Percentiles rank a stretch among this genome's conserved stretches.
Evolutionary conservation across 164 flowering plant species (phyloP).

Genomic region (Amborella trichopoda): DNA sequence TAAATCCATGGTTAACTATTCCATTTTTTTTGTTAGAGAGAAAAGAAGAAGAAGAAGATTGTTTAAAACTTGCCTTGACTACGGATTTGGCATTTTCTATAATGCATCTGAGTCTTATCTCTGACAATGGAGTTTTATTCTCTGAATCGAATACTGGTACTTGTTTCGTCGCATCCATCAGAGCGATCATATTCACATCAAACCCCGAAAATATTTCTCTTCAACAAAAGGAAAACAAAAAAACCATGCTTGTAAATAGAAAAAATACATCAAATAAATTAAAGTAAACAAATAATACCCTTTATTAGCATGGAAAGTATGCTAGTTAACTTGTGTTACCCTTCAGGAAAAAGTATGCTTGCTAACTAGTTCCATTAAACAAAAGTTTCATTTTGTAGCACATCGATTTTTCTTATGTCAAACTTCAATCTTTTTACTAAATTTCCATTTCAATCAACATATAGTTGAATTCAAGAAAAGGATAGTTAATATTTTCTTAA

Average conservation of each 20-base stretch:
- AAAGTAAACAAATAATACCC: background rate
- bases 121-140: constrained; percentile 46
- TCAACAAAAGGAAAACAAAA: constrained; percentile 1
- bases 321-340: background rate
- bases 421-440: too few relatives aligned
- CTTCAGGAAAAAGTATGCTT: too few relatives aligned
- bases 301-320: background rate
- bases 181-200: constrained; percentile 43
- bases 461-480: too few relatives aligned
- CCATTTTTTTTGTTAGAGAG: too few relatives aligned
- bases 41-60: background rate
- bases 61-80: constrained; percentile 35
- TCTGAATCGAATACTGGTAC: constrained; percentile 41
- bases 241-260: background rate
- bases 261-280: background rate
- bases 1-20: too few relatives aligned
- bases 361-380: too few relatives aligned
- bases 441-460: too few relatives aligned
- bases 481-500: too few relatives aligned
- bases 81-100: constrained; percentile 83
- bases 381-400: too few relatives aligned
- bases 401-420: too few relatives aligned
- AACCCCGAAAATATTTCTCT: constrained; percentile 65
- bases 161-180: constrained; percentile 70
- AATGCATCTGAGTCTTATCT: constrained; percentile 70